Conservation (phyloP, 2,329 filamentous ascomycete species). For the Amesomyces nigricolor region DNA sequence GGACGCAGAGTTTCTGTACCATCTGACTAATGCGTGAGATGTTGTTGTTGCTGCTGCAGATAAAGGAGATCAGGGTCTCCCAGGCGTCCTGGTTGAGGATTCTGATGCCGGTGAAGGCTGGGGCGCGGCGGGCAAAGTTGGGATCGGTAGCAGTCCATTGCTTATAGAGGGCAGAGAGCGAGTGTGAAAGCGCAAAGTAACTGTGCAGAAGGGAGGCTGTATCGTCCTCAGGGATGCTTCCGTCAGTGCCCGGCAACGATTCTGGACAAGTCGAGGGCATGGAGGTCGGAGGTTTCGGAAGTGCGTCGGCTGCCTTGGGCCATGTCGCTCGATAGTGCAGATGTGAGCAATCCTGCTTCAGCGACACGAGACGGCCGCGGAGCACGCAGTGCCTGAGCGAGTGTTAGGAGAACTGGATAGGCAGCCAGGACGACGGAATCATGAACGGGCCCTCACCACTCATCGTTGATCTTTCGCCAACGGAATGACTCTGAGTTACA, state of each 20-base stretch:
- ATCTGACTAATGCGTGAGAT: slow-evolving; percentile 93
- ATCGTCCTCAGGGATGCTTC: slow-evolving; percentile 49
- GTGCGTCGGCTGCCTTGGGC: slow-evolving; percentile 33
- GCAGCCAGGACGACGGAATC: neutral
- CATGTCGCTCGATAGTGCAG: slow-evolving; percentile 75
- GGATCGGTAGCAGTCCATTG: slow-evolving; percentile 81
- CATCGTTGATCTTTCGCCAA: slow-evolving; percentile 79
- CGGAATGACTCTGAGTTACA: slow-evolving; percentile 67
- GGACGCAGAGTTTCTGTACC: slow-evolving; percentile 82
- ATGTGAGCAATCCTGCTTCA: slow-evolving; percentile 73
- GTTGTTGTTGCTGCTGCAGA: slow-evolving; percentile 99
- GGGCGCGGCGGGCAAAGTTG: slow-evolving; percentile 84
- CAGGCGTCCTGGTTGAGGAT: slow-evolving; percentile 93
- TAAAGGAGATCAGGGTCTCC: slow-evolving; percentile 91
- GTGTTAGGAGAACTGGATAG: neutral
- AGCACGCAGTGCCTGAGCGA: slow-evolving; percentile 67
- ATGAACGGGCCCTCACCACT: slow-evolving; percentile 56
- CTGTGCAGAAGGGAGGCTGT: slow-evolving; percentile 68
- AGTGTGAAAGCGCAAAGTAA: slow-evolving; percentile 82
- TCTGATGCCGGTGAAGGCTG: slow-evolving; percentile 81
- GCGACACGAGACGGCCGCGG: slow-evolving; percentile 74
- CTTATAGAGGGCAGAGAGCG: slow-evolving; percentile 69
- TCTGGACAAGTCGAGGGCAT: slow-evolving; percentile 29
- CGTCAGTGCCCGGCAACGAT: slow-evolving; percentile 26
- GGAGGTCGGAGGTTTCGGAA: slow-evolving; percentile 31